Percentiles rank a stretch among this genome's conserved stretches.
Evolutionary conservation across 306 rosid species (phyloP).

Genomic region (Sphenostylis stenocarpa): DNA sequence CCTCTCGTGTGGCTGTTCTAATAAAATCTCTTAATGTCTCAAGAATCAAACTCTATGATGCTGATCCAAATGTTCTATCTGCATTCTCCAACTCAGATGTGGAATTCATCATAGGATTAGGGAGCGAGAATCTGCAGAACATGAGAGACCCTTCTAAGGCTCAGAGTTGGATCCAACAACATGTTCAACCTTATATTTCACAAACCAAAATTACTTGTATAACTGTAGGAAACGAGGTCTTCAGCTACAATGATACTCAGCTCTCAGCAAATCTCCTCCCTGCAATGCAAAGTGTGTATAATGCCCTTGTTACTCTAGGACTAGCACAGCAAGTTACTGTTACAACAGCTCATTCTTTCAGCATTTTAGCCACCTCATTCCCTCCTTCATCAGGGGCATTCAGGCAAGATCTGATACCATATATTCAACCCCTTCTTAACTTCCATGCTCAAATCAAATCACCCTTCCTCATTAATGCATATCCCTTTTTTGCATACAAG

Average conservation of each 20-base stretch:
- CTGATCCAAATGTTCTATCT: conserved; percentile 77
- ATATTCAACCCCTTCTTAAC: conserved; percentile 61
- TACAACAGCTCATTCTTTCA: conserved; percentile 76
- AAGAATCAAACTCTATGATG: conserved; percentile 85
- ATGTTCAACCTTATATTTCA: conserved; percentile 63
- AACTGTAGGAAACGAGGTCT: conserved; percentile 77
- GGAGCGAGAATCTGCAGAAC: conserved; percentile 55
- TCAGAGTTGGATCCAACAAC: conserved; percentile 65
- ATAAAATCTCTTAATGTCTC: conserved; percentile 65
- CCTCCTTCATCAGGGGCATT: conserved; percentile 87
- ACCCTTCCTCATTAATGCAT: conserved; percentile 82
- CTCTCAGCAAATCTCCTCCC: conserved; percentile 58
- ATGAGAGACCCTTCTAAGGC: conserved; percentile 69
- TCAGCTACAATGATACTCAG: conserved; percentile 42
- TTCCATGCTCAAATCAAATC: conserved; percentile 68
- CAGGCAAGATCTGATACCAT: conserved; percentile 49
- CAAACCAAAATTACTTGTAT: conserved; percentile 75
- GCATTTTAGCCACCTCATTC: conserved; percentile 52
- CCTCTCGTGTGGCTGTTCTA: conserved; percentile 60
- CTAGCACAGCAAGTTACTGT: conserved; percentile 62
- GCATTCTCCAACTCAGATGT: conserved; percentile 76
- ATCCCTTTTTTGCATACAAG: conserved; percentile 85
- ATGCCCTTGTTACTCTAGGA: conserved; percentile 72
- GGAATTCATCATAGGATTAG: conserved; percentile 77
- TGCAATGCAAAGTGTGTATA: conserved; percentile 73